Evolutionary conservation across 75 land plant species (phyloP).

Genomic region (Sequoiadendron giganteum): DNA sequence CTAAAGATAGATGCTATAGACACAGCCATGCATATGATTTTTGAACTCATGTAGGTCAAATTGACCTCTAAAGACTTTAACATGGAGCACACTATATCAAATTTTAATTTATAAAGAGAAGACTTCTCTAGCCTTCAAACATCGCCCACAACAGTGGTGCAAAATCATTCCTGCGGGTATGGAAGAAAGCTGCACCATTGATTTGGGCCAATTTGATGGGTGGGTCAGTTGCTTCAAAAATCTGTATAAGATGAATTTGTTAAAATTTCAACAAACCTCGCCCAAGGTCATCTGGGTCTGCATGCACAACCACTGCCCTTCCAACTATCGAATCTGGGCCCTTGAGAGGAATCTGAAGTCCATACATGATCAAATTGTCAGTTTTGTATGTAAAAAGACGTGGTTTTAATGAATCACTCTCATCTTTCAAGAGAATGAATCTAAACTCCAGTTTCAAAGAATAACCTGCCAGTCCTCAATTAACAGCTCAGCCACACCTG

Average conservation of each 20-base stretch:
- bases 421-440: not conserved
- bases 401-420: not conserved
- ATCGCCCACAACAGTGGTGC: not conserved
- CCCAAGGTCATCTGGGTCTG: slow-evolving; percentile 91
- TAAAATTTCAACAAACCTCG: slow-evolving; percentile 40
- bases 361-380: not conserved
- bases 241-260: not conserved
- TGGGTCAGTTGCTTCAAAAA: not conserved
- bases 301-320: slow-evolving; percentile 88
- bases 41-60: not conserved
- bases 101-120: not conserved
- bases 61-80: not conserved
- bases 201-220: not conserved
- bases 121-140: not conserved
- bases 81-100: not conserved
- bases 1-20: not conserved
- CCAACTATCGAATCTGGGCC: slow-evolving; percentile 77
- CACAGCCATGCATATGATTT: not conserved
- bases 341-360: slow-evolving; percentile 56
- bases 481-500: slow-evolving; percentile 19
- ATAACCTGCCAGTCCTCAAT: slow-evolving; percentile 17
- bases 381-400: not conserved
- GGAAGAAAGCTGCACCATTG: not conserved
- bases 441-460: not conserved
- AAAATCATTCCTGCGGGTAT: not conserved